These are phyloP conservation scores for Kwoniella sp. DNA, from an alignment of 768 basidiomycete species.

Conservation along the genomic window DNA sequence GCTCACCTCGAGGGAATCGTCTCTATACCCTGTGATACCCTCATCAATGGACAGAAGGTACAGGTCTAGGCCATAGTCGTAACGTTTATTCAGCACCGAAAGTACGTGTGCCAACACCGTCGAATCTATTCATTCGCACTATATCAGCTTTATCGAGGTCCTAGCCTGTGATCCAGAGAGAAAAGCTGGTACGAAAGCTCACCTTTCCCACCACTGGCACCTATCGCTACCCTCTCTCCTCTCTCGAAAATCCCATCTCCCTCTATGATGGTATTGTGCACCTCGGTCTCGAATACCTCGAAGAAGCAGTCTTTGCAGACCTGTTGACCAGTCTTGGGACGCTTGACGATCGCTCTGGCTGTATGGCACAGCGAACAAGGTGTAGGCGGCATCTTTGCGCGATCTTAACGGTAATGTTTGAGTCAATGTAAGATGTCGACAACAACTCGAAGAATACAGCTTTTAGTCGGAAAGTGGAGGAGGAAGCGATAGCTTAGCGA, in stretches of 20 bases:
- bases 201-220: slow-evolving; percentile 99
- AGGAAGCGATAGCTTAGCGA: neutral
- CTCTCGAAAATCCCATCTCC: slow-evolving; percentile 74
- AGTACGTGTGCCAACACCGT: slow-evolving; percentile 97
- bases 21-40: slow-evolving; percentile 96
- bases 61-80: slow-evolving; percentile 85
- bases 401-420: neutral
- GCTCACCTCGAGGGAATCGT: slow-evolving; percentile 88
- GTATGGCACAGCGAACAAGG: slow-evolving; percentile 75
- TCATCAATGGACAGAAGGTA: slow-evolving; percentile 96
- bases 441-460: too few species aligned
- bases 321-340: slow-evolving; percentile 96
- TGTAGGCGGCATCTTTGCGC: slow-evolving; percentile 71
- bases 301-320: slow-evolving; percentile 91
- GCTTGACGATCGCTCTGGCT: slow-evolving; percentile 79
- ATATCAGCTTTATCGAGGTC: neutral
- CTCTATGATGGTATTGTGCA: slow-evolving; percentile 90
- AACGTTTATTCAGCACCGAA: slow-evolving; percentile 91
- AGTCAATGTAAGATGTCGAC: neutral
- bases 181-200: too few species aligned
- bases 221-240: slow-evolving; percentile 92
- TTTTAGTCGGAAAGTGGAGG: slow-evolving; percentile 5
- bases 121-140: slow-evolving; percentile 72
- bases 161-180: neutral
- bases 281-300: slow-evolving; percentile 95